phyloP scores from a whole-genome alignment of 2,329 filamentous ascomycete genomes.

The Colletotrichum acutatum region DNA sequence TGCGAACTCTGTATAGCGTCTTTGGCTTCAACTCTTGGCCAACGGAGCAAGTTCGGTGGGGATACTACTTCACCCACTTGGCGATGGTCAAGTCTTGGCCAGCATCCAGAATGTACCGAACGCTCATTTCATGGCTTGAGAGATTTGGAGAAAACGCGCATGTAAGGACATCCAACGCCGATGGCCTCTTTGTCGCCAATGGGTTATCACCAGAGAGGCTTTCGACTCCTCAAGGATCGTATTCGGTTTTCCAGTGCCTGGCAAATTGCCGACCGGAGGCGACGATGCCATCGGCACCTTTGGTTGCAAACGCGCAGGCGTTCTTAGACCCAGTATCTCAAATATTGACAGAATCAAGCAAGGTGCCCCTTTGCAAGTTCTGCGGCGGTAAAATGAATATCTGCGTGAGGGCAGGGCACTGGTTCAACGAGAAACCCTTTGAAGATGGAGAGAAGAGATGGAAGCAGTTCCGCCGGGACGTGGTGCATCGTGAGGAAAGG shows the following conservation, averaged over 20 bases:
- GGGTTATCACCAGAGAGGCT: constrained; percentile 40
- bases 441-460: constrained; percentile 31
- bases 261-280: constrained; percentile 43
- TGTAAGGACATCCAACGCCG: constrained; percentile 47
- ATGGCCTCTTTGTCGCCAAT: constrained; percentile 44
- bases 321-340: constrained; percentile 40
- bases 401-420: constrained; percentile 37
- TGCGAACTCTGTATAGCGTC: constrained; percentile 46
- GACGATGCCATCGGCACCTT: constrained; percentile 38
- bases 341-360: constrained; percentile 30
- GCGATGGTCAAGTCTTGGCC: constrained; percentile 42
- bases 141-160: constrained; percentile 23
- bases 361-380: constrained; percentile 35
- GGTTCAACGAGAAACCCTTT: constrained; percentile 38
- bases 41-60: constrained; percentile 43
- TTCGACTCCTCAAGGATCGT: constrained; percentile 46
- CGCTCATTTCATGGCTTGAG: constrained; percentile 30
- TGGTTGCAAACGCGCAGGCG: constrained; percentile 39
- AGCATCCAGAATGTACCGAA: constrained; percentile 38
- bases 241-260: constrained; percentile 44
- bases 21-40: constrained; percentile 45
- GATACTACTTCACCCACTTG: constrained; percentile 47
- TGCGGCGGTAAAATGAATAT: constrained; percentile 36
- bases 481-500: constrained; percentile 1
- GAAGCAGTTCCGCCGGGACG: constrained; percentile 24